A percentile compares a stretch with the other conserved stretches of the same genome.
Evolutionary conservation across 495 filamentous ascomycete species (phyloP).

Genomic region (Penicillium pancosmium): DNA sequence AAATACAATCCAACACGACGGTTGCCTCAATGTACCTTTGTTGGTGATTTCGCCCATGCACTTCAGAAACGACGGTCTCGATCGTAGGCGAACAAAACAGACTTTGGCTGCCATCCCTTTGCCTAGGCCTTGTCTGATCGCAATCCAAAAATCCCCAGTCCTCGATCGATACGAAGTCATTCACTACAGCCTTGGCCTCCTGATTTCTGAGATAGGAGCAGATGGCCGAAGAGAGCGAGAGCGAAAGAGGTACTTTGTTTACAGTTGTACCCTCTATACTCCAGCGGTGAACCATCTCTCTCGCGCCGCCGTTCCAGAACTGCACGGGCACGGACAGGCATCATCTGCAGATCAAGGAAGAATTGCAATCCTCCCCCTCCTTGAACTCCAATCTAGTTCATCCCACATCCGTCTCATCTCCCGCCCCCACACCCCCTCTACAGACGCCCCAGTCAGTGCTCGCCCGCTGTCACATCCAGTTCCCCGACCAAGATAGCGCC

Average conservation of each 20-base stretch:
- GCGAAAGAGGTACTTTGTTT: neutral
- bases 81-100: slow-evolving; percentile 7
- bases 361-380: slow-evolving; percentile 5
- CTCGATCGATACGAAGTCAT: slow-evolving; percentile 18
- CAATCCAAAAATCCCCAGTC: neutral
- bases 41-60: slow-evolving; percentile 2
- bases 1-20: neutral
- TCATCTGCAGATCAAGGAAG: slow-evolving; percentile 9
- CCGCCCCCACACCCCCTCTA: slow-evolving; percentile 11
- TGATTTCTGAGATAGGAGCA: neutral
- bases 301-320: neutral
- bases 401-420: slow-evolving; percentile 2
- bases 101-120: slow-evolving; percentile 8
- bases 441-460: slow-evolving; percentile 7
- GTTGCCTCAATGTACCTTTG: slow-evolving; percentile 17
- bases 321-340: neutral
- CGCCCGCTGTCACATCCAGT: slow-evolving; percentile 28
- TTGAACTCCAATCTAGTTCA: slow-evolving; percentile 7
- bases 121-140: neutral
- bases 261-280: neutral
- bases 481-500: slow-evolving; percentile 15
- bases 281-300: slow-evolving; percentile 11
- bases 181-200: neutral
- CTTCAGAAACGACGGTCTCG: slow-evolving; percentile 20
- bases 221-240: neutral